Evolutionary conservation across 768 basidiomycete species (phyloP), one percentile per base, ranked within the genome.

Genomic region (Filobasidium floriforme): DNA sequence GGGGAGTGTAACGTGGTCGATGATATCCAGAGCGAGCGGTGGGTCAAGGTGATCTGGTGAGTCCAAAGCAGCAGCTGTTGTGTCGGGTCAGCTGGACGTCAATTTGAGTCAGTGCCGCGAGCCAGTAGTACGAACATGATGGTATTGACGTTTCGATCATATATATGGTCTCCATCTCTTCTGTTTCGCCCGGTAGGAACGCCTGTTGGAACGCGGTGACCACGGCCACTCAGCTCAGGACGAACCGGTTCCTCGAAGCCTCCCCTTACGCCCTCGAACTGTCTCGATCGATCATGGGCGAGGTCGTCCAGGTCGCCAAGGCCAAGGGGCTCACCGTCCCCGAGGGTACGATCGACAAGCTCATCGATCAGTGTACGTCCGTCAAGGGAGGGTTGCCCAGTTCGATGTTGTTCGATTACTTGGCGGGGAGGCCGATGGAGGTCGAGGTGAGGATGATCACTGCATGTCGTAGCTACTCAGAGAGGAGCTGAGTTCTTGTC

Each of bases 1-100:
- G 71, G 76, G 19, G 70, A 72, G 32, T 72, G 69, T 46, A 73
- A 64, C 1, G 73, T 75, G 19, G 71, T 71, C 0, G 64, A 74
- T 10, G 73, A 74, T 66, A 75, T 77, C 51, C 76, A 77, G 60
- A 68, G 63, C 26, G 74, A 77, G 60, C 68, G 76, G 61, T 77
- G 76, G 76, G 70, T 77, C 66, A 77, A 77, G 69, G 76, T 77
- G 19, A 77, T 77, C 63, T 77, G 76, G 76, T 74, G 62, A 57
- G 66, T 18, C 24, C 32, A 9, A 14, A 15, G 26, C n/a, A n/a
- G n/a, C n/a, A n/a, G n/a, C n/a, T n/a, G n/a, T n/a, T n/a, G n/a
- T n/a, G n/a, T n/a, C n/a, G n/a, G n/a, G n/a, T n/a, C n/a, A n/a
- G n/a, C n/a, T n/a, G n/a, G n/a, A n/a, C n/a, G n/a, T n/a, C n/a